These are phyloP conservation scores for Musa beccarii DNA, from an alignment of 176 grass and related monocot genomes.

Conservation along the genomic window DNA sequence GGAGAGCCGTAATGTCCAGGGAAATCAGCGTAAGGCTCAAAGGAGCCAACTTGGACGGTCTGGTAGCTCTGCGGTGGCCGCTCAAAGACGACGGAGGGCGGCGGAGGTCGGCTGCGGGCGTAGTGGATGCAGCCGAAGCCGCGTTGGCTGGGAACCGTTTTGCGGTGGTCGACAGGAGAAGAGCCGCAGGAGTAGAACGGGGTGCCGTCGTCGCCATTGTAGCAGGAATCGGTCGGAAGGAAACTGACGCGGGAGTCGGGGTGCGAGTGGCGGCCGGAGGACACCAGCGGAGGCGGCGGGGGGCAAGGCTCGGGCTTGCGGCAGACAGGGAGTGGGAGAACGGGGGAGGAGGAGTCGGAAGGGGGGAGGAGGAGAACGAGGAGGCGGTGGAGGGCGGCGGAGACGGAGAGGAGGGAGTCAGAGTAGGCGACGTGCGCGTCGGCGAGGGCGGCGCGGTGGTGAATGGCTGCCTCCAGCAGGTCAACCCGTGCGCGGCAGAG, in stretches of 20 bases:
- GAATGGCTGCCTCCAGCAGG: conserved; percentile 63
- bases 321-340: conserved; percentile 15
- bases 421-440: conserved; percentile 52
- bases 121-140: conserved; percentile 38
- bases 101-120: conserved; percentile 47
- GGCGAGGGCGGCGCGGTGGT: conserved; percentile 70
- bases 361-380: conserved; percentile 21
- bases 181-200: conserved; percentile 7
- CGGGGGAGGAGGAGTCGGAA: neutral
- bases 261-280: neutral
- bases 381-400: conserved; percentile 45
- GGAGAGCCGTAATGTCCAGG: neutral
- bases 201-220: neutral
- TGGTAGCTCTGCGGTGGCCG: conserved; percentile 30
- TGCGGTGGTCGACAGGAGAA: conserved; percentile 4
- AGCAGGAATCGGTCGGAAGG: conserved; percentile 8
- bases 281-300: conserved; percentile 10
- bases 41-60: conserved; percentile 26
- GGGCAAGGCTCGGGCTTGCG: conserved; percentile 14
- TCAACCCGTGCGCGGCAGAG: conserved; percentile 61
- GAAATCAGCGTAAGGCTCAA: conserved; percentile 13
- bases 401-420: conserved; percentile 43
- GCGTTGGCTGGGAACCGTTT: conserved; percentile 8
- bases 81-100: conserved; percentile 40
- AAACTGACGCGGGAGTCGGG: conserved; percentile 37